Conservation (phyloP, 148 eudicot species). For the Bassia scoparia region DNA sequence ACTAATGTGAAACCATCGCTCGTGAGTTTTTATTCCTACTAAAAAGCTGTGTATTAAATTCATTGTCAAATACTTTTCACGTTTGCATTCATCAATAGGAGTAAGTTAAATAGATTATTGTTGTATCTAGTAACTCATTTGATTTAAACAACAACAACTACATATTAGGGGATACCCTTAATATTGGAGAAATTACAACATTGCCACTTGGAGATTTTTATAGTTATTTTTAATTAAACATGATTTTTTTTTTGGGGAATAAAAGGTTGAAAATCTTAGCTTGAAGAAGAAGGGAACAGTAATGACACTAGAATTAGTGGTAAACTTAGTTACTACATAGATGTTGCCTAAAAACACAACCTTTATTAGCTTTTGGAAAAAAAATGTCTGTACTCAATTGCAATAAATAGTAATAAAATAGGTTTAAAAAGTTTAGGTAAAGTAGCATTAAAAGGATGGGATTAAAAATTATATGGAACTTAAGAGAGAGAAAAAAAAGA, state of each 20-base stretch:
- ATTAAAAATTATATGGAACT: slow-evolving; percentile 6
- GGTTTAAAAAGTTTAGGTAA: slow-evolving; percentile 31
- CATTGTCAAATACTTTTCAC: slow-evolving; percentile 22
- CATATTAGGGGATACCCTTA: no score
- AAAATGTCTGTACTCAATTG: slow-evolving; percentile 14
- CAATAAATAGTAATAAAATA: slow-evolving; percentile 17
- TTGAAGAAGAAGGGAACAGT: slow-evolving; percentile 28
- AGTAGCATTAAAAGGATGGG: slow-evolving; percentile 15
- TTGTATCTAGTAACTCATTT: background rate
- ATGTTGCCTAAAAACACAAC: background rate
- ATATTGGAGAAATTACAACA: no score
- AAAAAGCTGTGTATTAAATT: background rate
- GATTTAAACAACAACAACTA: no score
- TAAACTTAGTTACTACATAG: background rate
- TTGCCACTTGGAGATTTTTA: no score
- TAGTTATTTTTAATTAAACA: no score
- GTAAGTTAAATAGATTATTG: background rate
- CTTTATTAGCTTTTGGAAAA: slow-evolving; percentile 21
- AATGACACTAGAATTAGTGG: background rate
- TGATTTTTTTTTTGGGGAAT: no score
- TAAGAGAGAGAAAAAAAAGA: background rate
- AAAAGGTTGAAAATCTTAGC: slow-evolving; percentile 24
- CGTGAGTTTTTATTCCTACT: background rate
- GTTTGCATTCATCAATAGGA: slow-evolving; percentile 4
- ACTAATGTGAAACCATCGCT: slow-evolving; percentile 13